Evolutionary conservation across 768 basidiomycete species (phyloP), one percentile per base, ranked within the genome.

Genomic region (Exidia glandulosa): DNA sequence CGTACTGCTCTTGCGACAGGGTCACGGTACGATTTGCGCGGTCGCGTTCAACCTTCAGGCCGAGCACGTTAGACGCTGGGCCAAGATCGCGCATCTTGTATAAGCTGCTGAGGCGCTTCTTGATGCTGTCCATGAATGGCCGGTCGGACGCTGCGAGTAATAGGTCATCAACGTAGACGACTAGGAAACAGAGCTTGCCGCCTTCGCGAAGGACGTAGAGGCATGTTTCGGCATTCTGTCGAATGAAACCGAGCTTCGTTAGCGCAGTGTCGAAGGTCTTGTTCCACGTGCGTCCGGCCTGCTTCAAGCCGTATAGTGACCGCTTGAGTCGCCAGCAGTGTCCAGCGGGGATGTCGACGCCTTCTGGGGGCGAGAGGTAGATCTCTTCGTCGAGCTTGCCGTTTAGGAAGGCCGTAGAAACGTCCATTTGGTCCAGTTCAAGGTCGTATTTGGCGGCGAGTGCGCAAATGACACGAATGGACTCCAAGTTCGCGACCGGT

Each of bases 101-200:
- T 3, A 27, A 19, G 4, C 30, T 31, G 14, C 23, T 31, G 25
- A 60, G 30, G 16, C 33, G 12, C 6, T 10, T 29, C 34, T 63
- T 63, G 54, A 41, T 23, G 10, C 7, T n/a, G n/a, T 61, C 41
- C n/a, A 61, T 57, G 33, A 61, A 29, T 3, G 33, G 10, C 9
- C 27, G 29, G 13, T 27, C 32, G 31, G 50, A 65, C 5, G 52
- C 59, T 19, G 57, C 59, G 4, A 62, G 57, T 0, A 61, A 27
- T 34, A 63, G 61, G 45, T 68, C 64, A 47, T 70, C 63, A 16
- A 69, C 64, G 36, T 70, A 66, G 2, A 65, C 58, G 19, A 61
- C 62, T 12, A 65, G 45, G 14, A 64, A 60, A 9, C 34, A 32
- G n/a, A 66, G 60, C 2, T 58, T 63, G 2, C 60, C 32, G 31